Evolutionary conservation across 2,329 filamentous ascomycete species (phyloP).

Genomic region (Diaporthe destruens): DNA sequence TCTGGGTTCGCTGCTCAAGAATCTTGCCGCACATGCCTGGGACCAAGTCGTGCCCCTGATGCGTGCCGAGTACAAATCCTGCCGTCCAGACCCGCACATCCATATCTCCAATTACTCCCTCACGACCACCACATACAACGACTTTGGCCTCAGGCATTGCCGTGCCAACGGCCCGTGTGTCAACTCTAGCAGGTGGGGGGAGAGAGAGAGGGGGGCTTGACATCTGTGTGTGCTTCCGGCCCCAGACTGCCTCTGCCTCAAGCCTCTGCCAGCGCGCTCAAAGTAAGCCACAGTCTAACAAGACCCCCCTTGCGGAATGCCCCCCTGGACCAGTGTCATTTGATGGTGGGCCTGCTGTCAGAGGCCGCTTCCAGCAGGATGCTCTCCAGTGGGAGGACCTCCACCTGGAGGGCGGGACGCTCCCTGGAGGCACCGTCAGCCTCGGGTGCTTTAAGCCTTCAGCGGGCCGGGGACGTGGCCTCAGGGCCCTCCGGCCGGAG

Average conservation of each 20-base stretch:
- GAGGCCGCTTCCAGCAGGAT: not conserved
- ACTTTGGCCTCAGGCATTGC: not conserved
- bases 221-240: not conserved
- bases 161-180: not conserved
- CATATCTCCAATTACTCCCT: not conserved
- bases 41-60: not conserved
- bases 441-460: not conserved
- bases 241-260: too few species aligned
- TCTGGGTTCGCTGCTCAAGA: not conserved
- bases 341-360: not conserved
- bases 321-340: not conserved
- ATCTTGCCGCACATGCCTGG: not conserved
- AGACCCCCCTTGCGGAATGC: not conserved
- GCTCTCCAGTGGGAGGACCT: not conserved
- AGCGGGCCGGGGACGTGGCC: not conserved
- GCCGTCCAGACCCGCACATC: not conserved
- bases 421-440: not conserved
- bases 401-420: conserved; percentile 12
- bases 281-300: conserved; percentile 18
- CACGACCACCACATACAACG: not conserved
- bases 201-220: too few species aligned
- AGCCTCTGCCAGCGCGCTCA: not conserved
- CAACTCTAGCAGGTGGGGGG: not conserved
- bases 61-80: not conserved
- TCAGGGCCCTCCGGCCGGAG: conserved; percentile 1